These are phyloP conservation scores for Shiraia sp. DNA, from an alignment of 2,329 filamentous ascomycete species.

Conservation along the genomic window DNA sequence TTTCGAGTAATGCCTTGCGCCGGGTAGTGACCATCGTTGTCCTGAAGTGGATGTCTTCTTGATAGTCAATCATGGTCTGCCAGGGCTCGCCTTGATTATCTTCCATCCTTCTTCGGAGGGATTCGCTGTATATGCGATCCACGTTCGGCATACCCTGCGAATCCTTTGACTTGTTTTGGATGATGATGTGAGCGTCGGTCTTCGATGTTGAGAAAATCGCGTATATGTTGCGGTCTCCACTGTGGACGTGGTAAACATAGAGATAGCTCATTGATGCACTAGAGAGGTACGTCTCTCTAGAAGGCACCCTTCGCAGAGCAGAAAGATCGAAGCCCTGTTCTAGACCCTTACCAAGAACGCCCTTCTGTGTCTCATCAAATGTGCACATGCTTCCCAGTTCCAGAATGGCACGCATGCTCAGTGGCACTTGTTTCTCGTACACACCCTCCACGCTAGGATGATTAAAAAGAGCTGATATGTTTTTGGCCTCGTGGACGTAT, in stretches of 20 bases:
- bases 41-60: slow-evolving; percentile 83
- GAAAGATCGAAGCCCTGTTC: slow-evolving; percentile 91
- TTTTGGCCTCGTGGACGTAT: slow-evolving; percentile 82
- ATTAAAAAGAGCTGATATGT: slow-evolving; percentile 81
- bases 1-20: slow-evolving; percentile 84
- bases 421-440: slow-evolving; percentile 90
- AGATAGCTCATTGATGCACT: slow-evolving; percentile 78
- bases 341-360: slow-evolving; percentile 87
- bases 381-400: slow-evolving; percentile 90
- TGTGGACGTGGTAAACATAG: slow-evolving; percentile 89
- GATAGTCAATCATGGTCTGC: slow-evolving; percentile 84
- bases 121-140: slow-evolving; percentile 82
- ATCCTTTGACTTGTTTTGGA: slow-evolving; percentile 83
- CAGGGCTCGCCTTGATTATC: slow-evolving; percentile 71
- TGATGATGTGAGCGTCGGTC: slow-evolving; percentile 80
- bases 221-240: slow-evolving; percentile 90
- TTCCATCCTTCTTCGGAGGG: slow-evolving; percentile 66
- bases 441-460: slow-evolving; percentile 95
- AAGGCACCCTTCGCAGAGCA: slow-evolving; percentile 68
- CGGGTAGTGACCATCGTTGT: slow-evolving; percentile 85
- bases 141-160: slow-evolving; percentile 87
- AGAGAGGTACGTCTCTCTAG: slow-evolving; percentile 75
- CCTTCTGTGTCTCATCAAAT: slow-evolving; percentile 87
- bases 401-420: slow-evolving; percentile 84
- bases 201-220: slow-evolving; percentile 85